Evolutionary conservation across 2,329 filamentous ascomycete species (phyloP).

Genomic region (Fusarium robinianum): DNA sequence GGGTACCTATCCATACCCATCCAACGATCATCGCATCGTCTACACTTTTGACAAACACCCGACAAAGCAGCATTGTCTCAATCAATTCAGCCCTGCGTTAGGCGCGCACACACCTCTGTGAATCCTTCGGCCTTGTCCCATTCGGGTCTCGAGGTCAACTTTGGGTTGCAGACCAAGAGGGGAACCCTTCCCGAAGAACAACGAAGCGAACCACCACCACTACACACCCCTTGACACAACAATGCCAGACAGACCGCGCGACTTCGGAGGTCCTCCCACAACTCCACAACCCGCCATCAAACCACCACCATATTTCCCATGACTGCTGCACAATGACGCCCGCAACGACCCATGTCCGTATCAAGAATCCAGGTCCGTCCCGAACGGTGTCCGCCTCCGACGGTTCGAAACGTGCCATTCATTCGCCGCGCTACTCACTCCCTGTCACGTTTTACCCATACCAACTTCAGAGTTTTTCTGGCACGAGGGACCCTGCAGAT

Average conservation of each 20-base stretch:
- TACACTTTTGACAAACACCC: neutral
- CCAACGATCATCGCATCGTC: no score
- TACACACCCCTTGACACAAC: no score
- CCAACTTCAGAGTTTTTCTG: slow-evolving; percentile 8
- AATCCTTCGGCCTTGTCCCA: no score
- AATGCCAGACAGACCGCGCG: no score
- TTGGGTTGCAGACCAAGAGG: no score
- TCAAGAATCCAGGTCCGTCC: slow-evolving; percentile 8
- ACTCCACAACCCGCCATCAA: neutral
- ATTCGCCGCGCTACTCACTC: slow-evolving; percentile 11
- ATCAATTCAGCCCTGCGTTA: no score
- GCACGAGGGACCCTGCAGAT: slow-evolving; percentile 3
- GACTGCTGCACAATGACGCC: slow-evolving; percentile 9
- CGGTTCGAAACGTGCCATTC: slow-evolving; percentile 24
- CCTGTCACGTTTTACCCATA: neutral
- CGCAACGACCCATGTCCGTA: slow-evolving; percentile 11
- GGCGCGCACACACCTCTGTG: no score
- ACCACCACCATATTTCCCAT: neutral
- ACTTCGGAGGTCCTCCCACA: neutral
- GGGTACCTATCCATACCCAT: slow-evolving; percentile 1
- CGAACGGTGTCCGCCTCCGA: slow-evolving; percentile 13
- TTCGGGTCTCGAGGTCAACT: no score
- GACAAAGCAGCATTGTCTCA: no score
- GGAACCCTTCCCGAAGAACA: no score
- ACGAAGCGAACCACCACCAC: no score